phyloP scores from a whole-genome alignment of 164 flowering plant species.

The Chloranthus sessilifolius region DNA sequence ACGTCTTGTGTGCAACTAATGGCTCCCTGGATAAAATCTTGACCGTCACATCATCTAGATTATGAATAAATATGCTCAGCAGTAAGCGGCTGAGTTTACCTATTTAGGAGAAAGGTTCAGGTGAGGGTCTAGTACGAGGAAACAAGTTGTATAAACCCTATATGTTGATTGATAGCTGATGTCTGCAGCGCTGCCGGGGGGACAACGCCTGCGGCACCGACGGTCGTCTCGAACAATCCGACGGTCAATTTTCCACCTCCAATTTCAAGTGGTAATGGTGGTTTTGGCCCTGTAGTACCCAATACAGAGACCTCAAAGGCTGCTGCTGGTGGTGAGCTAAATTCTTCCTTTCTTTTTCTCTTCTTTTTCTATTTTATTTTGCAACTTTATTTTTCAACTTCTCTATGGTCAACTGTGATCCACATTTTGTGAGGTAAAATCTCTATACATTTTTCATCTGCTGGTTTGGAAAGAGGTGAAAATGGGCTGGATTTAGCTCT shows the following conservation, averaged over 20 bases:
- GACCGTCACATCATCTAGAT: too few relatives aligned
- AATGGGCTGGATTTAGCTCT: too few relatives aligned
- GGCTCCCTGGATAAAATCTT: too few relatives aligned
- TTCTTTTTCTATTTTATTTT: conserved; percentile 8
- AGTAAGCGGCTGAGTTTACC: too few relatives aligned
- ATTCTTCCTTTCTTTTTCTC: neutral
- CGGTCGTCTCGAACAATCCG: conserved; percentile 1
- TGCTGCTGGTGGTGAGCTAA: neutral
- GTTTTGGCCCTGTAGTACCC: conserved; percentile 18
- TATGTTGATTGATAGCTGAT: conserved; percentile 4
- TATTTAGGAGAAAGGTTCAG: neutral
- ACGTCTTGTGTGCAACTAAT: too few relatives aligned
- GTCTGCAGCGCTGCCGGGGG: conserved; percentile 39
- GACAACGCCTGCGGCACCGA: neutral
- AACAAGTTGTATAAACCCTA: too few relatives aligned
- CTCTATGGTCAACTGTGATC: too few relatives aligned
- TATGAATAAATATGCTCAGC: too few relatives aligned
- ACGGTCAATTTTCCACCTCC: neutral
- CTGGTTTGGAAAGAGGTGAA: too few relatives aligned
- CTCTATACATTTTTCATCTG: too few relatives aligned
- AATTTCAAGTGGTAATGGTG: conserved; percentile 15
- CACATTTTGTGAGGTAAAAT: too few relatives aligned
- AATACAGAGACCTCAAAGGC: conserved; percentile 18
- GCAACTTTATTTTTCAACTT: neutral
- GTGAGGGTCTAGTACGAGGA: too few relatives aligned